Evolutionary conservation across 805 yeast species (phyloP), one percentile per base, ranked within the genome.

Genomic region (Scheffersomyces stipitis): DNA sequence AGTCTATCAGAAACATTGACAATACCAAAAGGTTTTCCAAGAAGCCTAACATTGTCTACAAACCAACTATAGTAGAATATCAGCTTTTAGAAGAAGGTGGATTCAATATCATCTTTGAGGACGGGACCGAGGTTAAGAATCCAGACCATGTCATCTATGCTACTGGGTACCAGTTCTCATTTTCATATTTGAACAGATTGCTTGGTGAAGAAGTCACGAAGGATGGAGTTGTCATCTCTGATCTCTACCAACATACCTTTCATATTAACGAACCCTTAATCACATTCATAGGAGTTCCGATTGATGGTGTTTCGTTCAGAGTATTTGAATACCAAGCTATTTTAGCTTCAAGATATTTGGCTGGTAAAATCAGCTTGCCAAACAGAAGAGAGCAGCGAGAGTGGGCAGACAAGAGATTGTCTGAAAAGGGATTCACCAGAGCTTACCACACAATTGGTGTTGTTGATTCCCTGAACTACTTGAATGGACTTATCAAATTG

Each of bases 111-210:
- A 50, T 56, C 9, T 75, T 81, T 39, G 64, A 47, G 3, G 78
- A 78, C 44, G 88, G 83, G 2, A 45, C 57, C 3, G 55, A 48
- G 8, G 40, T 81, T 2, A 46, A 48, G 1, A 66, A 66, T 26
- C 73, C 84, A 28, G 90, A 85, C 43, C 51, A 53, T 15, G 63
- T 86, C 7, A 63, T 86, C 7, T 83, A 80, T 54, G 84, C 86
- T 33, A 86, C 95, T 0, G 95, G 95, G 1, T 86, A 84, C 56
- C 64, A 78, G 31, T 80, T 80, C 50, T 73, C 78, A 26, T 67
- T 76, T 38, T 93, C 95, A 15, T 83, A 76, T 47, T 56, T 86
- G 34, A 46, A 51, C 35, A 34, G 55, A 13, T 40, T 54, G 22
- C 42, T 49, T 12, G 69, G 74, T 30, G 44, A 49, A 44, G 69